phyloP scores from a whole-genome alignment of 2,329 filamentous ascomycete species.

The Parastagonospora nodorum region DNA sequence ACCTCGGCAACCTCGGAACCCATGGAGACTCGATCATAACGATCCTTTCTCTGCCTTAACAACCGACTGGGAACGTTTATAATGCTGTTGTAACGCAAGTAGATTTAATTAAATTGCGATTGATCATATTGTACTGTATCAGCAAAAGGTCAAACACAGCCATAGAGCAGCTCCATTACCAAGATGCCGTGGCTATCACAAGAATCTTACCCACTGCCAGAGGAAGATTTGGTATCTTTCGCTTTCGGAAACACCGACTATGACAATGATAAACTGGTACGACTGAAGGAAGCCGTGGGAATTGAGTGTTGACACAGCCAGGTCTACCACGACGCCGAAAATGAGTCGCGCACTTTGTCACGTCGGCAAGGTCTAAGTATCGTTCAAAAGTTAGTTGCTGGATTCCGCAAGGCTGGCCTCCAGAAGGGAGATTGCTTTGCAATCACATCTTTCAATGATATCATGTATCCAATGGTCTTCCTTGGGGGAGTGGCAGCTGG shows the following conservation, averaged over 20 bases:
- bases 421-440: slow-evolving; percentile 58
- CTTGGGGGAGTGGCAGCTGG: slow-evolving; percentile 30
- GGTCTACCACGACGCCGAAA: slow-evolving; percentile 57
- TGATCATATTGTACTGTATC: too few species aligned
- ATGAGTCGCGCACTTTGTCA: slow-evolving; percentile 53
- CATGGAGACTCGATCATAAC: neutral
- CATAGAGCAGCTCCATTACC: neutral
- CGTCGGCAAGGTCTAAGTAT: slow-evolving; percentile 51
- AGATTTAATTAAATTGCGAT: too few species aligned
- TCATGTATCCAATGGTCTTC: slow-evolving; percentile 36
- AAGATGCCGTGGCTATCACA: slow-evolving; percentile 10
- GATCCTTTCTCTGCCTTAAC: too few species aligned
- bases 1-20: slow-evolving; percentile 1
- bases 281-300: neutral
- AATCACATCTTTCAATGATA: slow-evolving; percentile 62
- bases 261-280: slow-evolving; percentile 44
- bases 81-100: too few species aligned
- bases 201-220: slow-evolving; percentile 43
- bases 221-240: slow-evolving; percentile 60
- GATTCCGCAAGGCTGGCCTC: slow-evolving; percentile 55
- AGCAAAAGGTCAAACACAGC: neutral
- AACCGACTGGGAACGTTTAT: too few species aligned
- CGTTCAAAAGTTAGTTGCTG: slow-evolving; percentile 57
- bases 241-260: slow-evolving; percentile 57
- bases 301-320: slow-evolving; percentile 4